These are phyloP conservation scores for Citrus maxima DNA, from an alignment of 345 rosid species.

Conservation along the genomic window DNA sequence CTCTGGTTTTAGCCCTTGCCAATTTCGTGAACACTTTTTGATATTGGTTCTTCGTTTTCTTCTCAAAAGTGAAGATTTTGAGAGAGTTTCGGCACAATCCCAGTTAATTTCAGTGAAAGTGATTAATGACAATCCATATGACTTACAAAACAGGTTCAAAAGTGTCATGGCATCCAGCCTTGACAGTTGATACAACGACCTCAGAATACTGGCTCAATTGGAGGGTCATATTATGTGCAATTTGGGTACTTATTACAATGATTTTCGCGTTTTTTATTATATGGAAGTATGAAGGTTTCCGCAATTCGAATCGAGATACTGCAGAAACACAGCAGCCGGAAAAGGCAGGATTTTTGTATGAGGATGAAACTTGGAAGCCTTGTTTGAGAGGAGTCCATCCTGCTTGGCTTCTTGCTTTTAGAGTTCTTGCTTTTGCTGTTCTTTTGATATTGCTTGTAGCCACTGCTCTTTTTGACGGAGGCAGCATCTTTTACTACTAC, in stretches of 20 bases:
- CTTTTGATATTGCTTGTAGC: slow-evolving; percentile 51
- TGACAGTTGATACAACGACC: slow-evolving; percentile 57
- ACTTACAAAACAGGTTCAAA: slow-evolving; percentile 35
- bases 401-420: slow-evolving; percentile 84
- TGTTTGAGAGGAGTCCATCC: slow-evolving; percentile 82
- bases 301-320: neutral
- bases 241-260: slow-evolving; percentile 46
- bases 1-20: neutral
- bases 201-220: slow-evolving; percentile 85
- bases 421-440: slow-evolving; percentile 61
- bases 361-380: slow-evolving; percentile 86
- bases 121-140: slow-evolving; percentile 28
- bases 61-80: neutral
- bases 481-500: slow-evolving; percentile 83
- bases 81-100: neutral
- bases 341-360: slow-evolving; percentile 46
- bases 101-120: slow-evolving; percentile 5
- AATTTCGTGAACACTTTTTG: neutral
- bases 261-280: slow-evolving; percentile 45
- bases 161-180: slow-evolving; percentile 61
- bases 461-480: slow-evolving; percentile 55
- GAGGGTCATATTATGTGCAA: slow-evolving; percentile 76
- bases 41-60: neutral
- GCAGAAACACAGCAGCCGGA: slow-evolving; percentile 39
- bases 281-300: slow-evolving; percentile 57